phyloP scores from a whole-genome alignment of 441 rosid species.

The Kokia cookei region DNA sequence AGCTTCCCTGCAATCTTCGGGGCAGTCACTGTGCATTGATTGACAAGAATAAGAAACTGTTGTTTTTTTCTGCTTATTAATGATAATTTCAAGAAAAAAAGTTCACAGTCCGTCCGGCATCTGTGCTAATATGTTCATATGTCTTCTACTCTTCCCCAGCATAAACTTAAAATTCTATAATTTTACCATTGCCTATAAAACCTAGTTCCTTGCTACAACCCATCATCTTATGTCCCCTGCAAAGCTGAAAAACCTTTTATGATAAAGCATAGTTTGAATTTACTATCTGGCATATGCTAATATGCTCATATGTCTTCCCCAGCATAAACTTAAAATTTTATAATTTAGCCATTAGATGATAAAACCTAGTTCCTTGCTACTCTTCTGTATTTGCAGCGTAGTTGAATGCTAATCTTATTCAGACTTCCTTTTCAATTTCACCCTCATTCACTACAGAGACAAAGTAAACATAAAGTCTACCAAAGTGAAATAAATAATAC shows the following conservation, averaged over 20 bases:
- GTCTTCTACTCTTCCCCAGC: too few relatives aligned
- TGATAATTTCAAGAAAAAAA: neutral
- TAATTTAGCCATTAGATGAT: too few relatives aligned
- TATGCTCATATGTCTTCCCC: neutral
- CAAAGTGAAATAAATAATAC: neutral
- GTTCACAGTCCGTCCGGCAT: neutral
- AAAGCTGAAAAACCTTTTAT: neutral
- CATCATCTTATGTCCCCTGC: neutral
- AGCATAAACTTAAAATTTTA: neutral
- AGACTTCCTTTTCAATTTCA: neutral
- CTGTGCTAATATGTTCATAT: too few relatives aligned
- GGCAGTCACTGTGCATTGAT: slow-evolving; percentile 63
- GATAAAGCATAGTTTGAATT: neutral
- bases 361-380: neutral
- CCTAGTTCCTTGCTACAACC: too few relatives aligned
- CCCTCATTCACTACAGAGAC: neutral
- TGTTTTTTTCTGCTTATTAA: neutral
- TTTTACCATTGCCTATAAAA: too few relatives aligned
- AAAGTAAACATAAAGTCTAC: neutral
- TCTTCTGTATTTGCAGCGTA: neutral
- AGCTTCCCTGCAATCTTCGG: slow-evolving; percentile 79
- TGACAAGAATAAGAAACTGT: neutral
- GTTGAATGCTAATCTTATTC: neutral
- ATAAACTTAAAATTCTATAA: too few relatives aligned
- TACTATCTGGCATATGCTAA: neutral